Conservation (phyloP, 352 stramenopile species). For the Globisporangium rhizosaccharum region DNA sequence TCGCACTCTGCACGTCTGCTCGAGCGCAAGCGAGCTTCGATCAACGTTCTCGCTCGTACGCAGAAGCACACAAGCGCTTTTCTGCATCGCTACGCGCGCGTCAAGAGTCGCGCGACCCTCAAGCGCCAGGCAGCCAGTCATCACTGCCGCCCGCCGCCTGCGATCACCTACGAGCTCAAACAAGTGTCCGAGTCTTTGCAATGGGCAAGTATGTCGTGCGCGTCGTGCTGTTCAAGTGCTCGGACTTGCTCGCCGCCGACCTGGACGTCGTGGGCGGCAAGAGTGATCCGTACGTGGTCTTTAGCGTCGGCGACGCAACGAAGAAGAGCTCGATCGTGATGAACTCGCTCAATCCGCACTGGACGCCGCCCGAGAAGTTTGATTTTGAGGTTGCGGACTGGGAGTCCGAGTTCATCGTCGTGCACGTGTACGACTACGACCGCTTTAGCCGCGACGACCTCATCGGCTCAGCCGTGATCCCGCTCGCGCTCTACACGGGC, state of each 20-base stretch:
- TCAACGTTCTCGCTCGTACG: too few species aligned
- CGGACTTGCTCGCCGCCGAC: conserved; percentile 46
- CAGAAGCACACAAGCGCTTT: too few species aligned
- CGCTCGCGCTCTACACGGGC: conserved; percentile 53
- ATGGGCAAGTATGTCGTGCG: conserved; percentile 42
- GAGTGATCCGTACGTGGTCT: conserved; percentile 75
- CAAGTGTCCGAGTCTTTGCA: background rate
- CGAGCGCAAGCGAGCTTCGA: too few species aligned
- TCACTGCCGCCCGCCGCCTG: background rate
- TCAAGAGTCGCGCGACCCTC: too few species aligned
- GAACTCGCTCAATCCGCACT: conserved; percentile 64
- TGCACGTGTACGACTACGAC: conserved; percentile 74
- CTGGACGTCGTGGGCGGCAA: conserved; percentile 49
- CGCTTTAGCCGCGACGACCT: conserved; percentile 61
- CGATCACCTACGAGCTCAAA: too few species aligned
- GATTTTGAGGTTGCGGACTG: conserved; percentile 58
- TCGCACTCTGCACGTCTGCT: too few species aligned
- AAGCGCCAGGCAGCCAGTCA: background rate
- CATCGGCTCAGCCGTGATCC: conserved; percentile 63
- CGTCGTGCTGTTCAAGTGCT: conserved; percentile 63
- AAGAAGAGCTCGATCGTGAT: conserved; percentile 64
- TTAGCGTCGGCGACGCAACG: conserved; percentile 35
- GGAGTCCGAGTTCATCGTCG: conserved; percentile 58
- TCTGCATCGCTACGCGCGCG: too few species aligned
- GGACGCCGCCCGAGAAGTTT: conserved; percentile 69